These are phyloP conservation scores for Penicillium ochrochloron DNA, from an alignment of 495 filamentous ascomycete genomes.

Conservation along the genomic window DNA sequence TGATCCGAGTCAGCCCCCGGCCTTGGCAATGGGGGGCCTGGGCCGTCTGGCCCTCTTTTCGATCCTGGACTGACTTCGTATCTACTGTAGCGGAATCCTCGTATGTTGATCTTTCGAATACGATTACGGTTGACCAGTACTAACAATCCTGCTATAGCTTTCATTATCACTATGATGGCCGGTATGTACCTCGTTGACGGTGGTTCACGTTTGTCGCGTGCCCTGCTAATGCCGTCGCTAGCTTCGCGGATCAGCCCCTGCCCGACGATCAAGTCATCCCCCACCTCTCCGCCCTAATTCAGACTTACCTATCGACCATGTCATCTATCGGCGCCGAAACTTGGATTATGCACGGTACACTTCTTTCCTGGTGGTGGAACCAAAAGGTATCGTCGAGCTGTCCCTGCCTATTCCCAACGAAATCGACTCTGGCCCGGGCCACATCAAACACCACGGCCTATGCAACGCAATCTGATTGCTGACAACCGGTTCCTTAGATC, in stretches of 20 bases:
- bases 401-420: background rate
- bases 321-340: slow-evolving; percentile 59
- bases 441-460: background rate
- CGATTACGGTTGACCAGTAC: background rate
- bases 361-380: slow-evolving; percentile 70
- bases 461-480: slow-evolving; percentile 7
- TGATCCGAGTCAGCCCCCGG: background rate
- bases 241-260: slow-evolving; percentile 54
- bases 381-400: slow-evolving; percentile 42
- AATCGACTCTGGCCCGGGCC: background rate
- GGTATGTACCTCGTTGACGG: slow-evolving; percentile 40
- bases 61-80: slow-evolving; percentile 16
- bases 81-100: slow-evolving; percentile 53
- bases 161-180: slow-evolving; percentile 65
- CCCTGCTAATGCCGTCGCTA: slow-evolving; percentile 32
- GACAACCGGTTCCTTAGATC: slow-evolving; percentile 35
- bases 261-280: slow-evolving; percentile 51
- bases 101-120: slow-evolving; percentile 43
- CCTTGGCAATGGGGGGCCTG: background rate
- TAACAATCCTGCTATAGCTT: slow-evolving; percentile 45
- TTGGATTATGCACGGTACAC: slow-evolving; percentile 67
- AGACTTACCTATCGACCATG: slow-evolving; percentile 62
- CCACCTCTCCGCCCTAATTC: slow-evolving; percentile 55
- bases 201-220: background rate
- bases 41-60: background rate